phyloP scores from a whole-genome alignment of 106 monocot species.

The Posidonia australis region DNA sequence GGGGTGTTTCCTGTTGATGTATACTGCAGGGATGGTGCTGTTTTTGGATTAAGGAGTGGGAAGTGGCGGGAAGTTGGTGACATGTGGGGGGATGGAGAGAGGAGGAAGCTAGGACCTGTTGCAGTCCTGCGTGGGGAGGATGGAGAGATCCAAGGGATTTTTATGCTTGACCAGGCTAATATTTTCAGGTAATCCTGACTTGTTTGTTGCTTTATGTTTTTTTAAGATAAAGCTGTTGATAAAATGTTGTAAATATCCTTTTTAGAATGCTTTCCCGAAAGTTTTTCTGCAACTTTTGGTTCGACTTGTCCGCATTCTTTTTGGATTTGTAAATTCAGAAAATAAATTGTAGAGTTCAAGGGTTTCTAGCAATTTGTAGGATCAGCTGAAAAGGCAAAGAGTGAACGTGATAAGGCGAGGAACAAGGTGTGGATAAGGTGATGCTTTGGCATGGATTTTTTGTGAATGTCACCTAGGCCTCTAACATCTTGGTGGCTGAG shows the following conservation, averaged over 20 bases:
- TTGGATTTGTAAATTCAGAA: no score
- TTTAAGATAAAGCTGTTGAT: neutral
- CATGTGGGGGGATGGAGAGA: slow-evolving; percentile 80
- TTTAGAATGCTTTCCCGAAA: no score
- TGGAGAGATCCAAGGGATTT: slow-evolving; percentile 31
- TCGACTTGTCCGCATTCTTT: no score
- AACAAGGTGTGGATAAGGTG: no score
- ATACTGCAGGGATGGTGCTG: slow-evolving; percentile 61
- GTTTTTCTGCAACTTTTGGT: no score
- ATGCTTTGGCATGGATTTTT: no score
- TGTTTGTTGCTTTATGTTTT: neutral
- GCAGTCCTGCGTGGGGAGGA: slow-evolving; percentile 36
- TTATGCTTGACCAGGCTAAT: slow-evolving; percentile 60
- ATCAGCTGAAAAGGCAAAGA: no score
- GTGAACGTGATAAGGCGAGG: no score
- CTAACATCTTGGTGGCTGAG: no score
- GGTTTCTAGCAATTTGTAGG: no score
- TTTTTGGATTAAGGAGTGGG: slow-evolving; percentile 50
- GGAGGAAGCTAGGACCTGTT: slow-evolving; percentile 50
- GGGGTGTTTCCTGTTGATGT: slow-evolving; percentile 67
- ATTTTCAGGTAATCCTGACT: slow-evolving; percentile 50
- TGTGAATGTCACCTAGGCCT: no score
- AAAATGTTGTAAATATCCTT: neutral
- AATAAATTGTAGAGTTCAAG: no score
- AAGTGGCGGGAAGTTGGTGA: slow-evolving; percentile 68